Percentiles rank a stretch among this genome's conserved stretches.
Conservation (phyloP, 2,329 filamentous ascomycete genomes). For the Phaeosphaeria sp. region DNA sequence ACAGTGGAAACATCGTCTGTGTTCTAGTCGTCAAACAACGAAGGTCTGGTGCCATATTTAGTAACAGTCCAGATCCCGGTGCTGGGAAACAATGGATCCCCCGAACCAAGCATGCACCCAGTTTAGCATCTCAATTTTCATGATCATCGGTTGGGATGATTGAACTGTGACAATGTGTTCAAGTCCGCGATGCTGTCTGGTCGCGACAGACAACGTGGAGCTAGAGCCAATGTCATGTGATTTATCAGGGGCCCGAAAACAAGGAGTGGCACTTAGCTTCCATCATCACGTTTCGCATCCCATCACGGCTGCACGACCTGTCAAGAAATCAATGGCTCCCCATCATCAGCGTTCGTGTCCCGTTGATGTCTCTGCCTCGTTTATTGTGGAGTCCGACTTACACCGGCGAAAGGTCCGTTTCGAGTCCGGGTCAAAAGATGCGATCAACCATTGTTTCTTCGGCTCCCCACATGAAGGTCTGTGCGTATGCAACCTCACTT, state of each 20-base stretch:
- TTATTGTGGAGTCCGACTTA: slow-evolving; percentile 24
- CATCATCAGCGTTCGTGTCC: slow-evolving; percentile 16
- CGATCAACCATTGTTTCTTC: slow-evolving; percentile 27
- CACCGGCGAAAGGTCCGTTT: slow-evolving; percentile 20
- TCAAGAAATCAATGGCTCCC: slow-evolving; percentile 27
- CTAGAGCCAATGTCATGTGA: not conserved
- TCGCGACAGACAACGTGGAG: not conserved
- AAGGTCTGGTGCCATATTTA: not conserved
- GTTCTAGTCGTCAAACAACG: not conserved
- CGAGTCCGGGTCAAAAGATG: slow-evolving; percentile 24
- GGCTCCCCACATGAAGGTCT: slow-evolving; percentile 19
- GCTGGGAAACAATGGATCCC: not conserved
- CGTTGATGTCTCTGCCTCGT: slow-evolving; percentile 1
- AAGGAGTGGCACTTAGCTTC: not conserved
- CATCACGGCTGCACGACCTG: not conserved
- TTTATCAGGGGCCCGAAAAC: not conserved
- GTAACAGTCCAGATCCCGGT: not conserved
- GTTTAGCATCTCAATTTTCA: not conserved
- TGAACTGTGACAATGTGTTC: not conserved
- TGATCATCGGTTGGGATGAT: not conserved
- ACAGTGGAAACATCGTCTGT: not conserved
- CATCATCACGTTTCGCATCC: not conserved
- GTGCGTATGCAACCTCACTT: slow-evolving; percentile 31
- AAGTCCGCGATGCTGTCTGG: not conserved
- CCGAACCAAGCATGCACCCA: not conserved